Percentiles rank a stretch among this genome's conserved stretches.
Conservation (phyloP, 345 rosid species). For the Durio zibethinus region DNA sequence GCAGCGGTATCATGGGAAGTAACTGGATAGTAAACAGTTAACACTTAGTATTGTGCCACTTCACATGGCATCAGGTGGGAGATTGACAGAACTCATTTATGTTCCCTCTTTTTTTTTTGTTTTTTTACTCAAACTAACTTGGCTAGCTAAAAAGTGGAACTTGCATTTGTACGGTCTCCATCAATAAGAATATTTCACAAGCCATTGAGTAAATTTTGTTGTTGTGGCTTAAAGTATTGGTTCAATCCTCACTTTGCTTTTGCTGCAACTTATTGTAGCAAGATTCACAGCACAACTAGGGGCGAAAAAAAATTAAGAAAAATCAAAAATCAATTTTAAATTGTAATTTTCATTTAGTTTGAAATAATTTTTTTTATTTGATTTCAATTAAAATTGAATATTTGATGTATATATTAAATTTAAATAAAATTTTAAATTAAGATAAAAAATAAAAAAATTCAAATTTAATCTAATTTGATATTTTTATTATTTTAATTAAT, state of each 20-base stretch:
- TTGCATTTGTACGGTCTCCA: conserved; percentile 18
- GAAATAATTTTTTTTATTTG: no score
- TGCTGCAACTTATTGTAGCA: conserved; percentile 10
- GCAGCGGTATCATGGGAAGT: conserved; percentile 25
- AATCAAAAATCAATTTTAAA: no score
- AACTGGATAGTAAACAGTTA: conserved; percentile 35
- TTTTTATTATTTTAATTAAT: no score
- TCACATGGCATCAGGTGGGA: conserved; percentile 35
- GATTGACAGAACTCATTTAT: conserved; percentile 16
- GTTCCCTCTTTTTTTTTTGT: not conserved
- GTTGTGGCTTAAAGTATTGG: not conserved
- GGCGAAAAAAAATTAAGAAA: no score
- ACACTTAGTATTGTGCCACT: conserved; percentile 32
- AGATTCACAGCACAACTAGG: no score
- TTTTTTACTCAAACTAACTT: not conserved
- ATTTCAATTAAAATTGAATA: no score
- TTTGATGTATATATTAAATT: no score
- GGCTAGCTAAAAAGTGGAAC: not conserved
- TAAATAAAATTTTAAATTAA: no score
- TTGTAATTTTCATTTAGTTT: no score
- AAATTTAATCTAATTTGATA: no score
- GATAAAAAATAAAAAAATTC: no score
- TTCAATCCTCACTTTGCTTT: not conserved
- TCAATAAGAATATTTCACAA: not conserved
- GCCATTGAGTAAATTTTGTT: not conserved